Evolutionary conservation across 2,329 filamentous ascomycete species (phyloP).

Genomic region (Cladophialophora psammophila): DNA sequence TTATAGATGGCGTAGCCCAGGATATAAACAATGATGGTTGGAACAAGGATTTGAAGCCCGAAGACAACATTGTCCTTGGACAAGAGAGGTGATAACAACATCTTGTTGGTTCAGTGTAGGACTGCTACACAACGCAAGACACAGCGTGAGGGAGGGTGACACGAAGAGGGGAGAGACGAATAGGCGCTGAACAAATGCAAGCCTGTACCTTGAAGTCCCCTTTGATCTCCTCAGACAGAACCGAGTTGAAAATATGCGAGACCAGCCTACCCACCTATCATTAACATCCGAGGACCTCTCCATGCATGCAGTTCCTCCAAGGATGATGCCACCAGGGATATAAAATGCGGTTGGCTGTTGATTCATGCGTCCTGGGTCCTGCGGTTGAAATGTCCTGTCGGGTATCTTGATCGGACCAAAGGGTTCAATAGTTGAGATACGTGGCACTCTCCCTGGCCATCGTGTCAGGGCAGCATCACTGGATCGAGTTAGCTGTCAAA

Average conservation of each 20-base stretch:
- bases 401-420: background rate
- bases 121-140: background rate
- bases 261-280: constrained; percentile 1
- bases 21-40: constrained; percentile 18
- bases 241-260: background rate
- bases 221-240: background rate
- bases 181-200: background rate
- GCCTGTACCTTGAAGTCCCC: background rate
- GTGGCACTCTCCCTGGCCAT: background rate
- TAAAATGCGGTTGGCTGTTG: constrained; percentile 3
- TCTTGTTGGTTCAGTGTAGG: background rate
- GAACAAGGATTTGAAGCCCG: constrained; percentile 10
- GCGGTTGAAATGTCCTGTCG: background rate
- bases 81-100: constrained; percentile 25
- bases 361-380: background rate
- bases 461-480: background rate
- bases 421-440: background rate
- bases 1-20: constrained; percentile 31
- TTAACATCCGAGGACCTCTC: background rate
- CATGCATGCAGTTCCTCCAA: background rate
- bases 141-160: background rate
- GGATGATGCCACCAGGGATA: background rate
- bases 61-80: constrained; percentile 17
- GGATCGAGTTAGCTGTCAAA: background rate
- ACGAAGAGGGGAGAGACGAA: constrained; percentile 1